Base-by-base conservation (phyloP, 208 protist species). In the Trypanosomatidae sp. region DNA sequence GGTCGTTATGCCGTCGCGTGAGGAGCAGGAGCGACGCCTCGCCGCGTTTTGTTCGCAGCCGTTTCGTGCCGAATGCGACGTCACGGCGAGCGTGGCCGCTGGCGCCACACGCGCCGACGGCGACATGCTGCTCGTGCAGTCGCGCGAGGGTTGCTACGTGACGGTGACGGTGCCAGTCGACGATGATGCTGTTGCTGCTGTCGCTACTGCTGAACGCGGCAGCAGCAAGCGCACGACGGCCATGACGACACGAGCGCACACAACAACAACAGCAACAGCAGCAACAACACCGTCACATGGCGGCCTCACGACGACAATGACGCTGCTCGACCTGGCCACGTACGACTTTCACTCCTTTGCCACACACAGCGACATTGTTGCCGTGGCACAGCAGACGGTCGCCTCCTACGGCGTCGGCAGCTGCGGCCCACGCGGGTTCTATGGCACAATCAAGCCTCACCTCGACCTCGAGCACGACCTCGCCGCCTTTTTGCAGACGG, bases 341-440 rank as follows among this genome's bases (percentile, higher is more conserved):
- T 80, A 78, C 62, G 94, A 98, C 61, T 97, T 88, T 53, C 79
- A 97, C 37, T 92, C 86, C 51, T 82, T 97, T 52, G 80, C 90
- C 16, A 86, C 79, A 16, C 40, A 97, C 49, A 65, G 69, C 2
- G 63, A 80, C 23, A 54, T 96, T 28, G 45, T 88, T 22, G 73
- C 79, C 20, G 60, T 74, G n/a, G 87, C 88, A 11, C 67, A 79
- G n/a, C 39, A 70, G 3, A 78, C 87, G 2, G 73, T 98, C 28
- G 52, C 76, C 42, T 86, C 94, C 16, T 98, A 98, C 59, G 96
- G 96, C 52, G 92, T 97, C 13, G 97, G 97, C 20, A 95, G 93
- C 30, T 99, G 97, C 70, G 97, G 97, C 8, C 97, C 97, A 11
- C 75, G 96, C 43, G 92, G 92, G 43, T 99, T 99, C 64, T 98